Evolutionary conservation across 805 yeast genomes (phyloP).

Genomic region (Candida germanica): DNA sequence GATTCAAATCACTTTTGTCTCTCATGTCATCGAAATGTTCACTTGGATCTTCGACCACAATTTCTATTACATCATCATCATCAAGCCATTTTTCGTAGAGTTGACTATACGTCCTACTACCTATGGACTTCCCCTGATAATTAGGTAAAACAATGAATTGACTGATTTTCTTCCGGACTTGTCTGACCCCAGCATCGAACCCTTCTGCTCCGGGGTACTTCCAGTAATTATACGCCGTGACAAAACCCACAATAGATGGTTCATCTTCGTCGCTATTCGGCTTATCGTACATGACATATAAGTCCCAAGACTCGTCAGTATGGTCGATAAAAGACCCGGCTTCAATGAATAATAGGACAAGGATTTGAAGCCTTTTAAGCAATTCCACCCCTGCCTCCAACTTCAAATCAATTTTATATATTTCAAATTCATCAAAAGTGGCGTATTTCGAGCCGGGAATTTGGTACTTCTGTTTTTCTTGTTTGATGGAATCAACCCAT

Average conservation of each 20-base stretch:
- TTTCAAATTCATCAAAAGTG: conserved; percentile 30
- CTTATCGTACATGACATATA: conserved; percentile 51
- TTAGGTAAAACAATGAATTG: conserved; percentile 87
- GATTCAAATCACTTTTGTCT: conserved; percentile 70
- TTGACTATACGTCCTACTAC: conserved; percentile 59
- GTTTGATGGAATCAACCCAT: conserved; percentile 60
- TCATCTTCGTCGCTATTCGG: conserved; percentile 17
- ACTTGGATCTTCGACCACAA: conserved; percentile 92
- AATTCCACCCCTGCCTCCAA: conserved; percentile 46
- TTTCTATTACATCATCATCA: conserved; percentile 56
- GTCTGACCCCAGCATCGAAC: conserved; percentile 44
- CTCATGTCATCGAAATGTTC: conserved; percentile 89
- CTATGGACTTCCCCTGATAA: conserved; percentile 71
- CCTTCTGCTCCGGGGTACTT: conserved; percentile 54
- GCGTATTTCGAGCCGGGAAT: conserved; percentile 39
- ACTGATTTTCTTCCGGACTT: conserved; percentile 70
- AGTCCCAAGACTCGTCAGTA: conserved; percentile 75
- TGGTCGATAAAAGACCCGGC: conserved; percentile 89
- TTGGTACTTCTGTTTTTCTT: conserved; percentile 43
- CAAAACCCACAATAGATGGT: conserved; percentile 66
- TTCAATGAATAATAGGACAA: conserved; percentile 83
- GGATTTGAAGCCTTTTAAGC: conserved; percentile 70
- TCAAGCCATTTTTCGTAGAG: conserved; percentile 54
- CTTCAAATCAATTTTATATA: conserved; percentile 49
- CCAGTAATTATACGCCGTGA: conserved; percentile 84